These are phyloP conservation scores for Lentinus brumalis DNA, from an alignment of 768 basidiomycete species.

Conservation along the genomic window DNA sequence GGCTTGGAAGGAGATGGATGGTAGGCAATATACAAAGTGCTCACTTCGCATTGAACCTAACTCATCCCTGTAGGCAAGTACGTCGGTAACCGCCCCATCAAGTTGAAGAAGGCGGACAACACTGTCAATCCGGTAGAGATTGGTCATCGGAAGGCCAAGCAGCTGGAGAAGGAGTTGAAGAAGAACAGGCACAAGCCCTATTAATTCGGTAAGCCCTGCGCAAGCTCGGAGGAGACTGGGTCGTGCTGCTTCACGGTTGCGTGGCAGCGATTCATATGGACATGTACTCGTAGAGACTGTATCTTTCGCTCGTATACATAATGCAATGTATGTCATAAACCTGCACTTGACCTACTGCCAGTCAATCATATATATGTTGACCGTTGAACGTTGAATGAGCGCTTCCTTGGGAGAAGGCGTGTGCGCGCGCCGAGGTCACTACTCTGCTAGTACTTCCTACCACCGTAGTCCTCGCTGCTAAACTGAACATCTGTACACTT, in stretches of 20 bases:
- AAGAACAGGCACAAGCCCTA: slow-evolving; percentile 87
- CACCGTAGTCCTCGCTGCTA: background rate
- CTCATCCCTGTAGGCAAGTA: slow-evolving; percentile 73
- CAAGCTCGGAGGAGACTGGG: background rate
- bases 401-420: background rate
- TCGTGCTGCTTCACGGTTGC: background rate
- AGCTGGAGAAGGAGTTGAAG: slow-evolving; percentile 88
- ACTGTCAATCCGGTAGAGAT: slow-evolving; percentile 91
- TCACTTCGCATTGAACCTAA: background rate
- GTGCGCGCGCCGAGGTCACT: background rate
- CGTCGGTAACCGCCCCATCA: slow-evolving; percentile 96
- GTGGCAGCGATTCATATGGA: background rate
- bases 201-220: slow-evolving; percentile 32
- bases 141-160: slow-evolving; percentile 88
- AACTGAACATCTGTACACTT: background rate
- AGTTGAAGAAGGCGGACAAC: slow-evolving; percentile 91
- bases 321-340: background rate
- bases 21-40: slow-evolving; percentile 37
- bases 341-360: no score
- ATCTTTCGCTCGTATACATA: background rate
- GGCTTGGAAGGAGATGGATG: slow-evolving; percentile 99
- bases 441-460: background rate
- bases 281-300: background rate
- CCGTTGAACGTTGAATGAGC: background rate
- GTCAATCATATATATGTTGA: no score